Percentiles rank a stretch among this genome's conserved stretches.
Evolutionary conservation across 2,329 filamentous ascomycete species (phyloP).

Genomic region (Alternaria sp.): DNA sequence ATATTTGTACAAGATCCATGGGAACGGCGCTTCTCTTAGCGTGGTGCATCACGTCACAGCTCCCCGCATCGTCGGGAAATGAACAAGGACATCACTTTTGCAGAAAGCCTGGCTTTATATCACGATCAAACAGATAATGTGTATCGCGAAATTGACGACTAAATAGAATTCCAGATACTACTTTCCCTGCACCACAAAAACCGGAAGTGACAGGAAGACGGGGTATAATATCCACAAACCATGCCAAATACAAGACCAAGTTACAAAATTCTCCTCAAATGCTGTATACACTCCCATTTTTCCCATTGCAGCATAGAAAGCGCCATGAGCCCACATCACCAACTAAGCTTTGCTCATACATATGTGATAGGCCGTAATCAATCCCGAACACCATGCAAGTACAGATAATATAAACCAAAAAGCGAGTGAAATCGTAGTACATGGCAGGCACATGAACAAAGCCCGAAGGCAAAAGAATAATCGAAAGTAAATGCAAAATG

Average conservation of each 20-base stretch:
- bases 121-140: not conserved
- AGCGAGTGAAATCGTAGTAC: conserved; percentile 6
- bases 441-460: conserved; percentile 5
- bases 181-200: not conserved
- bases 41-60: not conserved
- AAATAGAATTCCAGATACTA: conserved; percentile 4
- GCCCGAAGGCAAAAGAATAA: conserved; percentile 1
- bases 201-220: conserved; percentile 9
- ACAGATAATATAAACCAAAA: not conserved
- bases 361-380: conserved; percentile 1
- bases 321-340: not conserved
- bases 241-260: conserved; percentile 6
- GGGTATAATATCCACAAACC: conserved; percentile 16
- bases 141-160: not conserved
- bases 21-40: not conserved
- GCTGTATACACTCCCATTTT: not conserved
- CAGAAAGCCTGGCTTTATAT: not conserved
- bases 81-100: not conserved
- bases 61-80: not conserved
- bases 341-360: conserved; percentile 4
- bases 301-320: conserved; percentile 1
- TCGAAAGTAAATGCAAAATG: not conserved
- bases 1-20: not conserved
- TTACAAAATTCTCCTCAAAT: not conserved
- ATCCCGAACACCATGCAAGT: conserved; percentile 1